Evolutionary conservation across 2,329 filamentous ascomycete genomes (phyloP).

Genomic region (Calonectria honghensis): DNA sequence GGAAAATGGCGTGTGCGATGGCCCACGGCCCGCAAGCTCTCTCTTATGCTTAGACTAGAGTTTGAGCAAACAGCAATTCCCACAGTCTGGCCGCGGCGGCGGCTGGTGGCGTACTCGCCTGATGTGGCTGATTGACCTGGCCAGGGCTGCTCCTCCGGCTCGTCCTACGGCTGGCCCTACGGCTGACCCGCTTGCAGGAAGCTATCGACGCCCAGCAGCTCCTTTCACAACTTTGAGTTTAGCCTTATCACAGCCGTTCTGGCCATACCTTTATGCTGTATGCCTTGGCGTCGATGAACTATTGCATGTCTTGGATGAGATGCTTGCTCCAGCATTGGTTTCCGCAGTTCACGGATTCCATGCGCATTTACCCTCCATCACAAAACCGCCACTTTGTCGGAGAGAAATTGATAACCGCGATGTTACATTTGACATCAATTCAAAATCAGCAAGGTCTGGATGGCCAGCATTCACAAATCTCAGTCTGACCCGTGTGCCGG

Average conservation of each 20-base stretch:
- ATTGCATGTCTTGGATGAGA: no score
- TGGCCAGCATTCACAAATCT: not conserved
- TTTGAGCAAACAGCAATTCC: not conserved
- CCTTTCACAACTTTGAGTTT: not conserved
- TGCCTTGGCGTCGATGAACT: not conserved
- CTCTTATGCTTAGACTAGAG: slow-evolving; percentile 1
- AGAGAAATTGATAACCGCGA: not conserved
- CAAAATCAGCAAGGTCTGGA: not conserved
- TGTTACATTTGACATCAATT: not conserved
- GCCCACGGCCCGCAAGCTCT: not conserved
- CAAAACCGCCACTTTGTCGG: no score
- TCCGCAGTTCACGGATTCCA: not conserved
- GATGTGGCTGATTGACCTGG: not conserved
- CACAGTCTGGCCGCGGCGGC: not conserved
- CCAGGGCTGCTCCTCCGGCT: not conserved
- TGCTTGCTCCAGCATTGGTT: not conserved
- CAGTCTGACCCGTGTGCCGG: not conserved
- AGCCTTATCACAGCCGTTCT: not conserved
- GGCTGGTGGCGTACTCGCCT: not conserved
- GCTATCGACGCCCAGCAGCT: not conserved
- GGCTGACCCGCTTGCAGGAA: slow-evolving; percentile 1
- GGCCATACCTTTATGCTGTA: not conserved
- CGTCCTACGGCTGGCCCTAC: not conserved
- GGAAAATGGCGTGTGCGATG: not conserved
- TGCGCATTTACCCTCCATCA: no score